Base-by-base conservation (phyloP, 2,329 filamentous ascomycete genomes). In the Amauroascus niger region DNA sequence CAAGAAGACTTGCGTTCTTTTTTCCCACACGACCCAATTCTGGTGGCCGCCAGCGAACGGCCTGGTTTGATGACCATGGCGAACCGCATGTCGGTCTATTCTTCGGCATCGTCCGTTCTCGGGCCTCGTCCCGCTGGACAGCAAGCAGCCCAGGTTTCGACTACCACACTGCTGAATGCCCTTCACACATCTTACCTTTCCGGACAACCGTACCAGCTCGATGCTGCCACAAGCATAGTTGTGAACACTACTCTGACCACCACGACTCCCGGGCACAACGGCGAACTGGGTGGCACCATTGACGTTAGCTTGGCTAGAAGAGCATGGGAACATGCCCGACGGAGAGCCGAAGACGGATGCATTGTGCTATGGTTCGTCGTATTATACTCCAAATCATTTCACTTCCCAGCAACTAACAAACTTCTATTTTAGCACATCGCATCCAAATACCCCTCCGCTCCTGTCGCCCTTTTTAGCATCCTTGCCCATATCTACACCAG, bases 181-280 rank as follows among this genome's bases (percentile, higher is more conserved):
- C 79, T 96, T 44, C 93, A 98, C 72, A 89, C 88, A 62, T 85
- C 87, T 65, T 97, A 95, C 70, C 79, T 87, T 46, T 82, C 86
- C 2, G 83, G 83, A 28, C 82, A 88, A 64, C 82, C 91, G n/a
- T 93, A 95, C 68, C 78, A 79, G 58, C 80, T 98, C 44, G 93
- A 98, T 70, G 84, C 89, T 46, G 88, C 88, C 61, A 93, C 90
- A 33, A 95, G 88, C 67, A 70, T 97, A 37, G 90, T 93, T 0
- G 88, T 97, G 60, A 97, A 97, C 73, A 96, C 89, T 54, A 96
- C 90, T 90, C 79, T 93, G 51, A 95, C 88, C 2, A 87, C 88
- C 16, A 78, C 81, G 26, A 86, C 86, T 60, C 74, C 79, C 22
- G 81, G 84, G 37, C 77, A 80, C 2, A 81, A 88, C 63, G 86